Base-by-base conservation (phyloP, 2,329 filamentous ascomycete species). In the Hymenoscyphus albidus region DNA sequence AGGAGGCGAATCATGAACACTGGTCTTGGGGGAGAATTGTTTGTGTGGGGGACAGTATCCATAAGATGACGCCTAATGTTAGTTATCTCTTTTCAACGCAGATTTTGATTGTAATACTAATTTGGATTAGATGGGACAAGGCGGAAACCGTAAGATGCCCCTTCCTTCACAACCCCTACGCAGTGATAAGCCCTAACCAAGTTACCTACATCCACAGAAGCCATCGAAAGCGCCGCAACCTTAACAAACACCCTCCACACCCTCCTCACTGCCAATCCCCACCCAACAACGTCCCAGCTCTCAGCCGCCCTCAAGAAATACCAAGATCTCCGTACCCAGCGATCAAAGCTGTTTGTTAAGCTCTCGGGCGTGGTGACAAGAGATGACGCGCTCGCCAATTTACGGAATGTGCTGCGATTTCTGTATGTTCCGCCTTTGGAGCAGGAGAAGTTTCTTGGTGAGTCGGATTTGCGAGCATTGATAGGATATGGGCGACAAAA, bases 221-320 rank as follows among this genome's bases (percentile, higher is more conserved):
- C 77, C 1, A 78, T 80, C 16, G 78, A 80, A 67, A 74, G 73
- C 61, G 77, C 74, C 2, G 77, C 77, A 5, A 69, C 70, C 10
- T 67, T 79, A 3, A 72, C 76, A 12, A 77, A 77, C 42, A 66
- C 70, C 12, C 66, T 78, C 32, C 5, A 59, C 12, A 56, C 64
- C 3, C 57, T 65, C 12, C 39, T 66, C 7, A 35, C 18, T n/a
- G 18, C 39, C 6, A 58, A 1, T 6, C 27, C 22, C 38, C 39
- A 27, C 4, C 39, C 40, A 35, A 44, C 44, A 18, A 27, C 31
- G 22, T 13, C 61, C 31, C 57, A 63, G 3, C 22, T 69, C 16
- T 42, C 63, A 18, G 35, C 32, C 1, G 22, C 63, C 6, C 63
- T 69, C 10, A 38, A 38, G 32, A 63, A 62, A 59, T 69, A 69